A percentile compares a stretch with the other conserved stretches of the same genome.
phyloP scores from a whole-genome alignment of 108 stramenopile genomes.

The Epithemia pelagica region DNA sequence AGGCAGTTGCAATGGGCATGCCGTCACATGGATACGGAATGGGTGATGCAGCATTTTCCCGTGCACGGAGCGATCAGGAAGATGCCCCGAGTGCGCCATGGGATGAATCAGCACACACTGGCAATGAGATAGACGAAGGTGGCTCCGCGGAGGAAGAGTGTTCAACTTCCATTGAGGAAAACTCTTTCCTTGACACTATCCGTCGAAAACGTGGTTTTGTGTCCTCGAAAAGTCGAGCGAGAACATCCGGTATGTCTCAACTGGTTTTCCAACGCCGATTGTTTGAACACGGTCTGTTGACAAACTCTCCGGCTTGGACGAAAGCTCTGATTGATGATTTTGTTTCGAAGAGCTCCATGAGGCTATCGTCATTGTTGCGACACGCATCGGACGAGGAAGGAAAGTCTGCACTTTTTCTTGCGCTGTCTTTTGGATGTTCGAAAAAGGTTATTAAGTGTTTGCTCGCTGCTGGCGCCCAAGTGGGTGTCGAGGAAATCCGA shows the following conservation, averaged over 20 bases:
- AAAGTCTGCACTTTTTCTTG: constrained; percentile 27
- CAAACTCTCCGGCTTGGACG: constrained; percentile 28
- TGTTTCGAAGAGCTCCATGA: constrained; percentile 11
- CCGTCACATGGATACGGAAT: neutral
- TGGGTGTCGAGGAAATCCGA: constrained; percentile 22
- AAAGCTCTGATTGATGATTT: constrained; percentile 14
- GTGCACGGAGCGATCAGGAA: neutral
- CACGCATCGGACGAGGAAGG: constrained; percentile 32
- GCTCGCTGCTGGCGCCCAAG: constrained; percentile 23
- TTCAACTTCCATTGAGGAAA: neutral
- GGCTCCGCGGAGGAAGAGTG: neutral
- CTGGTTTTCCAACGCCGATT: neutral
- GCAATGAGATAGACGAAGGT: neutral
- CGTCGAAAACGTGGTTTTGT: neutral
- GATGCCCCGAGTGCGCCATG: neutral
- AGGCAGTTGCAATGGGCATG: neutral
- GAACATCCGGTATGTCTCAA: neutral
- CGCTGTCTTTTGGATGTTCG: constrained; percentile 34
- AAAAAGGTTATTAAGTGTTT: constrained; percentile 13
- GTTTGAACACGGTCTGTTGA: constrained; percentile 15
- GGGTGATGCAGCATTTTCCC: neutral
- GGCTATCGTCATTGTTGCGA: constrained; percentile 11
- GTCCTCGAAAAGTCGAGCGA: neutral
- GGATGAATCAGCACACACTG: neutral
- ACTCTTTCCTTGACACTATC: neutral